These are phyloP conservation scores for Apocynum venetum DNA, from an alignment of 257 asterid genomes.

Conservation along the genomic window DNA sequence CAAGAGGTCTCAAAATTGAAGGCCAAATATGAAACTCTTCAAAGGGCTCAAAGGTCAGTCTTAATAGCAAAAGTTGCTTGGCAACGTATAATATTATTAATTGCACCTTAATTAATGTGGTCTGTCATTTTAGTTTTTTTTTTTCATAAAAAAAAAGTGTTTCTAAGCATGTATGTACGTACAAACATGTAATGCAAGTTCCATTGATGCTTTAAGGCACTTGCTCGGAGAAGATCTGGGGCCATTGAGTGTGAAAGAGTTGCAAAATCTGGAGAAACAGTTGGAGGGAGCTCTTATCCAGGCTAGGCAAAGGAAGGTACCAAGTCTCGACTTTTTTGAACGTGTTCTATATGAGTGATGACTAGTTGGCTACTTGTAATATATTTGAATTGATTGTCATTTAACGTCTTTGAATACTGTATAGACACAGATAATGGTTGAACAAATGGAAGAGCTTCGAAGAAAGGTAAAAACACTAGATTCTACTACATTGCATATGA, in stretches of 20 bases:
- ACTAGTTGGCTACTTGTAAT: neutral
- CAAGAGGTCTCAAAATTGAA: slow-evolving; percentile 77
- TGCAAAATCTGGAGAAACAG: slow-evolving; percentile 89
- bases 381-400: neutral
- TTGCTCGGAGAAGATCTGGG: slow-evolving; percentile 96
- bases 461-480: slow-evolving; percentile 48
- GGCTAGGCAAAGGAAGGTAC: slow-evolving; percentile 91
- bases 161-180: too few relatives aligned
- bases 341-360: too few relatives aligned
- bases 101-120: too few relatives aligned
- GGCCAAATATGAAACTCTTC: slow-evolving; percentile 85
- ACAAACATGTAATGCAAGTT: neutral
- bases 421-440: slow-evolving; percentile 70
- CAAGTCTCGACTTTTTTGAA: too few relatives aligned
- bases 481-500: too few relatives aligned
- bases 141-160: neutral
- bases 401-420: slow-evolving; percentile 18
- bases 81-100: too few relatives aligned
- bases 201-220: slow-evolving; percentile 47
- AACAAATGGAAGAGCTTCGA: slow-evolving; percentile 89
- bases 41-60: slow-evolving; percentile 70
- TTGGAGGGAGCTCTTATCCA: slow-evolving; percentile 85
- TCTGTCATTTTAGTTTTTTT: neutral
- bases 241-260: slow-evolving; percentile 67
- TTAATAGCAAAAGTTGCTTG: too few relatives aligned